Conservation (phyloP, 1,284 basidiomycete species). For the Stygiomarasmius scandens region DNA sequence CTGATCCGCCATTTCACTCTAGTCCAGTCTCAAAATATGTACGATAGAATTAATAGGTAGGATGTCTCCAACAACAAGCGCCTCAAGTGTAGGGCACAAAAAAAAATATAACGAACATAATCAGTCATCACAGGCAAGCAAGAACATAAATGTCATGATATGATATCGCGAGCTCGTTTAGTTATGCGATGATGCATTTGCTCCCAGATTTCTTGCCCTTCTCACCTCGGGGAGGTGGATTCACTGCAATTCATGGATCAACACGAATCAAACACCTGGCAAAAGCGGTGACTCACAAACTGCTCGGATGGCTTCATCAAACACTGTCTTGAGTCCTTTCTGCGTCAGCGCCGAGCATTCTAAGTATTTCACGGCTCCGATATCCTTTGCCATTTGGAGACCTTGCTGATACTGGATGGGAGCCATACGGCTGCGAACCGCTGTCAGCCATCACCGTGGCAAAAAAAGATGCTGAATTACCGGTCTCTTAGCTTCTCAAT, state of each 20-base stretch:
- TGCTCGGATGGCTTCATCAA: constrained; percentile 94
- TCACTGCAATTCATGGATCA: constrained; percentile 50
- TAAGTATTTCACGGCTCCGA: constrained; percentile 94
- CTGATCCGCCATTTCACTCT: background rate
- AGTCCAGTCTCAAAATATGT: background rate
- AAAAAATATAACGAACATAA: constrained; percentile 28
- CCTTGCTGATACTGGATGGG: constrained; percentile 94
- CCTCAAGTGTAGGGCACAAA: constrained; percentile 21
- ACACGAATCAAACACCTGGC: constrained; percentile 13
- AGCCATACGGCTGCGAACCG: constrained; percentile 75
- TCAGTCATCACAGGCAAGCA: constrained; percentile 48
- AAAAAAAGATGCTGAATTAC: constrained; percentile 37
- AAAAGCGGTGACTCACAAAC: constrained; percentile 66
- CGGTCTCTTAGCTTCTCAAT: constrained; percentile 92
- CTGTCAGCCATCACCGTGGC: background rate
- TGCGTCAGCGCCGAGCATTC: constrained; percentile 98
- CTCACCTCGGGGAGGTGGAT: constrained; percentile 61
- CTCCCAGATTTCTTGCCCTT: constrained; percentile 53
- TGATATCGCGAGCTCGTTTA: constrained; percentile 30
- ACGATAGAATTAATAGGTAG: background rate
- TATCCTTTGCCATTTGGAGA: constrained; percentile 89
- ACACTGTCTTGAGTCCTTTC: constrained; percentile 95
- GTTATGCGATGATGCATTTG: constrained; percentile 75
- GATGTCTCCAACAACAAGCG: background rate
- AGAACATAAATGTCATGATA: constrained; percentile 63